Evolutionary conservation across 192 early-diverging fungal genomes (phyloP).

Genomic region (Coemansia brasiliensis): DNA sequence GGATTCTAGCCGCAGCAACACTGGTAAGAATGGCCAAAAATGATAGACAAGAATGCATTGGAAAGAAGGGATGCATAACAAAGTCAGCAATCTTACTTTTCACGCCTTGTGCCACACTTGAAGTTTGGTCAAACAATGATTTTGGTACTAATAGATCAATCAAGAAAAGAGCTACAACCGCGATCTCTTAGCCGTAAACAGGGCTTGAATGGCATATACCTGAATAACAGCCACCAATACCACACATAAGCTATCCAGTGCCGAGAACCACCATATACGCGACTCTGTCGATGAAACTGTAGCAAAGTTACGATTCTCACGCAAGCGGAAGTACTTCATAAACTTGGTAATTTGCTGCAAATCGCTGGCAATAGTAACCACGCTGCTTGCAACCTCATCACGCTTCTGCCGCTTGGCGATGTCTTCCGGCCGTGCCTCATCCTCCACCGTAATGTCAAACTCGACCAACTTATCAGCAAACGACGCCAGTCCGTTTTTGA

Average conservation of each 20-base stretch:
- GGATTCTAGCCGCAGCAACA: background rate
- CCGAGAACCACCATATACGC: conserved; percentile 92
- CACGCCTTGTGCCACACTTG: background rate
- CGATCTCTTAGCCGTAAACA: conserved; percentile 77
- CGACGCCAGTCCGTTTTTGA: conserved; percentile 91
- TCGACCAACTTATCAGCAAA: conserved; percentile 95
- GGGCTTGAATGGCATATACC: conserved; percentile 89
- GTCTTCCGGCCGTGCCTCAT: conserved; percentile 72
- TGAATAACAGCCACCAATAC: conserved; percentile 85
- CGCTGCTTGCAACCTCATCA: conserved; percentile 58
- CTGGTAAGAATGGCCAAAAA: background rate
- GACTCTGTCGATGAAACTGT: conserved; percentile 86
- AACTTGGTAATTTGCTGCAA: conserved; percentile 73
- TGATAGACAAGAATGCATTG: background rate
- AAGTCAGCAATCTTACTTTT: background rate
- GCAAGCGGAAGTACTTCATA: conserved; percentile 85
- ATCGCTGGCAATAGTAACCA: conserved; percentile 63
- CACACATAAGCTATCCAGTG: conserved; percentile 73
- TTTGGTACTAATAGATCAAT: background rate
- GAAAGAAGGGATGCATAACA: background rate
- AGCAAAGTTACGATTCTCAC: conserved; percentile 88
- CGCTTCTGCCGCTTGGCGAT: conserved; percentile 59
- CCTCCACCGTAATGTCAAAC: conserved; percentile 91
- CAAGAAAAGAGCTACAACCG: conserved; percentile 22
- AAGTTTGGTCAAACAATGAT: background rate